A percentile compares a stretch with the other conserved stretches of the same genome.
These are phyloP conservation scores for Cryptosporidium ryanae DNA, from an alignment of 169 alveolate genomes.

Conservation along the genomic window DNA sequence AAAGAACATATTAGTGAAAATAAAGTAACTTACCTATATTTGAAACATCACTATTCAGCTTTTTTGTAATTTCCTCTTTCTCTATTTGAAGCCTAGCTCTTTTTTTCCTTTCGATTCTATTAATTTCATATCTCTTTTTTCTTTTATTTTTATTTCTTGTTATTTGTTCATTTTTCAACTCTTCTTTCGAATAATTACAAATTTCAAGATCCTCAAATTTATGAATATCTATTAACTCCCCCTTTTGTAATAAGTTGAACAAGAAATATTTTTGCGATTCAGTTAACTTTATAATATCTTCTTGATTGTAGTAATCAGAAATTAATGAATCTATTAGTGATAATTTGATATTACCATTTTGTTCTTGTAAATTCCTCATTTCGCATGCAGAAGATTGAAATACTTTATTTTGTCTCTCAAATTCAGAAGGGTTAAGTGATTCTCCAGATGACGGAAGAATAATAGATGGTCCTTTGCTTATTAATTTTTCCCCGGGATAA, in stretches of 20 bases:
- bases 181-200: neutral
- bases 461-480: constrained; percentile 3
- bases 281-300: neutral
- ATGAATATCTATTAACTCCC: constrained; percentile 2
- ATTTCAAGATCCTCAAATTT: neutral
- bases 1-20: neutral
- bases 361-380: neutral
- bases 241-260: constrained; percentile 21
- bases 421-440: constrained; percentile 34
- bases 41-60: constrained; percentile 26
- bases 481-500: constrained; percentile 24
- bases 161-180: constrained; percentile 3
- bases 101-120: constrained; percentile 14
- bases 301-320: constrained; percentile 14
- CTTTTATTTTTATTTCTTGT: constrained; percentile 1
- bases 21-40: constrained; percentile 53
- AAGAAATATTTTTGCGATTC: constrained; percentile 19
- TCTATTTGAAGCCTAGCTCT: neutral
- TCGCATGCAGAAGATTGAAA: constrained; percentile 1
- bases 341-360: neutral
- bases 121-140: constrained; percentile 24
- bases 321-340: constrained; percentile 30
- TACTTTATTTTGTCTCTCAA: constrained; percentile 18
- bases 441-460: constrained; percentile 49
- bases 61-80: constrained; percentile 2